Percentiles rank a stretch among this genome's conserved stretches.
phyloP scores from a whole-genome alignment of 352 stramenopile genomes.

The Phytophthora niederhauseri region DNA sequence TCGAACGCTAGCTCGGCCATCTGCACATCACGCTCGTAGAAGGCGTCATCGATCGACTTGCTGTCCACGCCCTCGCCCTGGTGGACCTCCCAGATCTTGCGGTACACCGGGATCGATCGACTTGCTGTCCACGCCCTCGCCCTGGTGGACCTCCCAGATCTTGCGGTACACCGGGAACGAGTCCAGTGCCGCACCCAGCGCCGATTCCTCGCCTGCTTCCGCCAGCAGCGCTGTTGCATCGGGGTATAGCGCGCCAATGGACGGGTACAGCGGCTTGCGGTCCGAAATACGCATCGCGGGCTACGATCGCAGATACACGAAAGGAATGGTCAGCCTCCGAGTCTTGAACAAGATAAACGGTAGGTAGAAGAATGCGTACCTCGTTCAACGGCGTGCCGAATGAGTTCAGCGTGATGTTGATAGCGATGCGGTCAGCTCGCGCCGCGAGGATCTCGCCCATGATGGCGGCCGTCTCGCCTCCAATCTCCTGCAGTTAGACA shows the following conservation, averaged over 20 bases:
- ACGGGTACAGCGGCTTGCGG: slow-evolving; percentile 97
- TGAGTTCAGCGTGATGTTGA: slow-evolving; percentile 99
- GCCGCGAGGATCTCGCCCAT: slow-evolving; percentile 97
- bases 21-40: slow-evolving; percentile 99
- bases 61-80: slow-evolving; percentile 93
- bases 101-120: slow-evolving; percentile 97
- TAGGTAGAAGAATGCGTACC: slow-evolving; percentile 20
- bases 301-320: slow-evolving; percentile 36
- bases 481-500: slow-evolving; percentile 71
- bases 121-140: slow-evolving; percentile 94
- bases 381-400: slow-evolving; percentile 95
- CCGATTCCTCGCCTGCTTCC: slow-evolving; percentile 93
- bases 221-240: slow-evolving; percentile 94
- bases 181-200: slow-evolving; percentile 91
- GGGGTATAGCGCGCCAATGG: slow-evolving; percentile 97
- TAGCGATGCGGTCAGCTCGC: slow-evolving; percentile 97
- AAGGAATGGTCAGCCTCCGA: neutral
- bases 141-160: slow-evolving; percentile 97
- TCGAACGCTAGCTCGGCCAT: slow-evolving; percentile 98
- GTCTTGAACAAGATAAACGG: neutral
- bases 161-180: slow-evolving; percentile 96
- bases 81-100: slow-evolving; percentile 97
- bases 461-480: slow-evolving; percentile 97
- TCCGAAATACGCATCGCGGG: slow-evolving; percentile 97
- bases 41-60: slow-evolving; percentile 99